Evolutionary conservation across 495 filamentous ascomycete species (phyloP), one percentile per base, ranked within the genome.

Genomic region (Penicillium argentinense): DNA sequence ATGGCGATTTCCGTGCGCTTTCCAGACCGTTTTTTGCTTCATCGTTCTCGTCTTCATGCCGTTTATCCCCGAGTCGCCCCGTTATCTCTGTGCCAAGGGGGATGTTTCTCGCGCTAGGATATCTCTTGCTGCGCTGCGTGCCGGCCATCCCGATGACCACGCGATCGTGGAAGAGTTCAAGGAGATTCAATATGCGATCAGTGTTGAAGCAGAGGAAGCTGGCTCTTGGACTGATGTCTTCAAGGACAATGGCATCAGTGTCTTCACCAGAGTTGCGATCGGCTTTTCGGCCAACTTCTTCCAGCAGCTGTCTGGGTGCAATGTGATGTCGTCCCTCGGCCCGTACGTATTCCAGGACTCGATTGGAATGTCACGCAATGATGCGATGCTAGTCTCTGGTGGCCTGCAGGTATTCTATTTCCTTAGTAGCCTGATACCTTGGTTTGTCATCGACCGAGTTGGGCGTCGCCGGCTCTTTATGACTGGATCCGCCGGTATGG

Each of bases 381-480:
- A 54, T 38, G 40, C 47, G 6, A 27, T 51, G 25, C 50, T 61
- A 1, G 44, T 51, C 9, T 42, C 54, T 4, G 50, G 47, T 22
- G 60, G 77, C 49, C 53, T 75, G 42, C 71, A 78, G 68, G 67
- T 73, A 65, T 61, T 64, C 67, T 17, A 72, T 24, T 37, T 59
- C 24, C 44, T 65, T 40, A 36, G 50, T 51, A 34, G 47, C 29
- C 21, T 57, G 47, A 42, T 59, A 13, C 38, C 53, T 18, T 19
- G 51, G 26, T 47, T 17, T 9, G 17, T 29, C 1, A 54, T 67
- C 19, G 60, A 67, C 23, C 45, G 51, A 9, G 33, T 62, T 7
- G 63, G 63, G 4, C 55, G 63, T 1, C 52, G 57, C 1, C 52
- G 57, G 1, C 47, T 72, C 9, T 63, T 78, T 23, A 57, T 62